These are phyloP conservation scores for Xylaria sp. DNA, from an alignment of 2,329 filamentous ascomycete species.

Conservation along the genomic window DNA sequence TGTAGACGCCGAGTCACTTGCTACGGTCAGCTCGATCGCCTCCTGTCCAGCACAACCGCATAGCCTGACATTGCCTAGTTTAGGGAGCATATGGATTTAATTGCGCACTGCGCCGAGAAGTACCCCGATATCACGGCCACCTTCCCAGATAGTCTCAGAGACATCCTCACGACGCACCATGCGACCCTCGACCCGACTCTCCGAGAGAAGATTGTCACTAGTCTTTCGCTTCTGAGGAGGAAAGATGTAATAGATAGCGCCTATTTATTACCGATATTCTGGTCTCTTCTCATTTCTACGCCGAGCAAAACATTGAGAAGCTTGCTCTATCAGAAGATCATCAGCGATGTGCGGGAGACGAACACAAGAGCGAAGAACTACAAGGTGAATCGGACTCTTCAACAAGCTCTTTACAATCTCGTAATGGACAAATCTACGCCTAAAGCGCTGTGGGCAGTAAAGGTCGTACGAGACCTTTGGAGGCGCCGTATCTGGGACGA, in stretches of 20 bases:
- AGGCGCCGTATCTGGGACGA: slow-evolving; percentile 96
- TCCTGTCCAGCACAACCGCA: neutral
- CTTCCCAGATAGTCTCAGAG: slow-evolving; percentile 82
- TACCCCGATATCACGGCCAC: slow-evolving; percentile 79
- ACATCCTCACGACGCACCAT: slow-evolving; percentile 83
- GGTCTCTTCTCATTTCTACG: slow-evolving; percentile 90
- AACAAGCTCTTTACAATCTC: slow-evolving; percentile 91
- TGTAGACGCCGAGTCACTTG: slow-evolving; percentile 76
- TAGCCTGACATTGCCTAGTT: slow-evolving; percentile 52
- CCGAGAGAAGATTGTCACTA: slow-evolving; percentile 92
- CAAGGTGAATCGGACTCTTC: slow-evolving; percentile 88
- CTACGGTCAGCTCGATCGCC: slow-evolving; percentile 55
- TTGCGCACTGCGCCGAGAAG: slow-evolving; percentile 91
- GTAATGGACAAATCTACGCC: slow-evolving; percentile 83
- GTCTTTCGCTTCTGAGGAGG: slow-evolving; percentile 82
- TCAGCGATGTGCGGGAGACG: slow-evolving; percentile 85
- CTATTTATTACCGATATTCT: slow-evolving; percentile 84
- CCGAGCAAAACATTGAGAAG: slow-evolving; percentile 87
- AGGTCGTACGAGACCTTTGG: slow-evolving; percentile 94
- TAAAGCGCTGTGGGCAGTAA: slow-evolving; percentile 94
- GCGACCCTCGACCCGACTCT: slow-evolving; percentile 80
- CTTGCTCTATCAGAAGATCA: slow-evolving; percentile 82
- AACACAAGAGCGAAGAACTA: slow-evolving; percentile 91
- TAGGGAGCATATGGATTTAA: slow-evolving; percentile 89
- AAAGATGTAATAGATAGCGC: slow-evolving; percentile 92